Evolutionary conservation across 805 yeast species (phyloP), one percentile per base, ranked within the genome.

Genomic region (Saccharomyces jurei): DNA sequence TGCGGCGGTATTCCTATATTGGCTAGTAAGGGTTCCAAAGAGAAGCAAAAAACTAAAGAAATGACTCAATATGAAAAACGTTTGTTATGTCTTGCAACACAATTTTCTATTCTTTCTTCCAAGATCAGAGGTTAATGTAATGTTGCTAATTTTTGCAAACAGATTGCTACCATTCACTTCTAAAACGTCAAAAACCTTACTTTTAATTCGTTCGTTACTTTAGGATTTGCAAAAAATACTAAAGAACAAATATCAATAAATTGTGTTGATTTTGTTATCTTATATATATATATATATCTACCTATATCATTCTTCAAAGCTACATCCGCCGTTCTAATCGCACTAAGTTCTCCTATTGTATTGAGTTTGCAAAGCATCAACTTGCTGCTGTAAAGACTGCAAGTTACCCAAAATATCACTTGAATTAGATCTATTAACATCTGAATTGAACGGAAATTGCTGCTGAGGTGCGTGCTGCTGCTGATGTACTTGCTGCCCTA

Each of bases 11-110:
- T 77, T 73, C 61, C 60, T 75, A 58, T 76, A 83, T 75, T 82
- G 86, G 85, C 64, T 80, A 22, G 80, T 81, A 9, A 79, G 91
- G 76, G 90, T 85, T 56, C 91, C 91, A 52, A 84, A 84, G 78
- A 59, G 56, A 3, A 54, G 84, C 82, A 54, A 75, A 80, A 51
- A 46, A 46, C 10, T 46, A 17, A 22, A 46, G 22, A 46, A 46
- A 46, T 46, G 25, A 36, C 17, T 17, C 4, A 21, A 6, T 17
- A 17, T 36, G 11, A 3, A 9, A 3, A 9, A 6, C 11, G 3
- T n/a, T 36, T 6, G 13, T 36, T 36, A 6, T 36, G 3, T 21
- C 26, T 8, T 36, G 13, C 13, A 36, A 6, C 8, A 17, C 13
- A 17, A 17, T 2, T 17, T 3, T 8, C 8, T n/a, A 2, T 31